Conservation (phyloP, 2,329 filamentous ascomycete genomes). For the Aspergillus ibericus region DNA sequence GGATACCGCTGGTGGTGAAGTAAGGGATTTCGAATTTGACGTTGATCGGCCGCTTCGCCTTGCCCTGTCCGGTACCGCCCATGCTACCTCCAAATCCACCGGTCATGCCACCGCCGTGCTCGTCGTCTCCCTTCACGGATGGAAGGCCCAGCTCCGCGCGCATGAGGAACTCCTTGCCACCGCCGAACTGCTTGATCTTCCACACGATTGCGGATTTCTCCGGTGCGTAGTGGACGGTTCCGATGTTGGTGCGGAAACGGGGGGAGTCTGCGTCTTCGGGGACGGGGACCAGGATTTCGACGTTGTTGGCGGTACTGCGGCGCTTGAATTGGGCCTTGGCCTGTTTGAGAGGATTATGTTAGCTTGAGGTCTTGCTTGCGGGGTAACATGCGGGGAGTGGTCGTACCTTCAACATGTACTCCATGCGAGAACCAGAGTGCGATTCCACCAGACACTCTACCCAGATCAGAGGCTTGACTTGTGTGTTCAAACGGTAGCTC, state of each 20-base stretch:
- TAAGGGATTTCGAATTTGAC: slow-evolving; percentile 99
- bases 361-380: not conserved
- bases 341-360: slow-evolving; percentile 32
- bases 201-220: slow-evolving; percentile 97
- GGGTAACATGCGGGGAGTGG: not conserved
- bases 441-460: slow-evolving; percentile 97
- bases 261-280: slow-evolving; percentile 96
- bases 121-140: slow-evolving; percentile 91
- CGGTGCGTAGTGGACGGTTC: slow-evolving; percentile 93
- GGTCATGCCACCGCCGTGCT: slow-evolving; percentile 95
- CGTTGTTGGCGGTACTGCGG: slow-evolving; percentile 95
- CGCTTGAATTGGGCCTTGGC: slow-evolving; percentile 97
- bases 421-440: slow-evolving; percentile 90
- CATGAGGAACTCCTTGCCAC: slow-evolving; percentile 98
- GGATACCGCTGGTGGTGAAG: slow-evolving; percentile 98
- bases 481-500: slow-evolving; percentile 97
- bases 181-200: slow-evolving; percentile 99
- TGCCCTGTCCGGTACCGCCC: slow-evolving; percentile 82
- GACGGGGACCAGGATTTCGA: slow-evolving; percentile 95
- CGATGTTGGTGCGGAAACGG: slow-evolving; percentile 95
- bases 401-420: slow-evolving; percentile 90
- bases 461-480: slow-evolving; percentile 98
- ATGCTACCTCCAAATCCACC: slow-evolving; percentile 95
- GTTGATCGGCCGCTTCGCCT: slow-evolving; percentile 93
- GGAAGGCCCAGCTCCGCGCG: slow-evolving; percentile 91